These are phyloP conservation scores for Alternaria ethzedia DNA, from an alignment of 2,329 filamentous ascomycete species.

Conservation along the genomic window DNA sequence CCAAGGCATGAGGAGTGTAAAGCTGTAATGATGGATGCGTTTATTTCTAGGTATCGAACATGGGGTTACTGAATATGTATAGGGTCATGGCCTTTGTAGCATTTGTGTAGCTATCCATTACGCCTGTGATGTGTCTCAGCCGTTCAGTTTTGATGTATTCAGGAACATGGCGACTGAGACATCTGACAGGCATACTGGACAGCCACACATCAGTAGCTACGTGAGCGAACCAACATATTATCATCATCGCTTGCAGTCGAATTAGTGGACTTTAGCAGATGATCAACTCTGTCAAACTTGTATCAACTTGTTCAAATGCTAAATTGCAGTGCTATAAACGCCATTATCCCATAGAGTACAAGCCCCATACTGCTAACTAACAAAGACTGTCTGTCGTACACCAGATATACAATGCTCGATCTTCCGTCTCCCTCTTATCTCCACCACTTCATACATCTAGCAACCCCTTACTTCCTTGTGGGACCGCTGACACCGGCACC, in stretches of 20 bases:
- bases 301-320: slow-evolving; percentile 18
- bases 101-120: slow-evolving; percentile 1
- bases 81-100: slow-evolving; percentile 7
- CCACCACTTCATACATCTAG: slow-evolving; percentile 22
- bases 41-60: neutral
- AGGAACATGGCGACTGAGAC: slow-evolving; percentile 4
- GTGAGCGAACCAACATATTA: neutral
- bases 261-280: neutral
- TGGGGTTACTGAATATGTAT: neutral
- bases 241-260: neutral
- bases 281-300: neutral
- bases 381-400: slow-evolving; percentile 33
- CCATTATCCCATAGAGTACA: slow-evolving; percentile 34
- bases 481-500: slow-evolving; percentile 87
- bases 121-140: neutral
- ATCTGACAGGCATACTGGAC: slow-evolving; percentile 10
- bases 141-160: neutral
- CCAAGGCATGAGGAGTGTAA: neutral
- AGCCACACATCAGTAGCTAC: neutral
- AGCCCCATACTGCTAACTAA: slow-evolving; percentile 22
- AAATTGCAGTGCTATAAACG: slow-evolving; percentile 44
- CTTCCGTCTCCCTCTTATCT: neutral
- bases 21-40: neutral
- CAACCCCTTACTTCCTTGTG: slow-evolving; percentile 45
- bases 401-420: slow-evolving; percentile 36